phyloP scores from a whole-genome alignment of 2,329 filamentous ascomycete genomes.

The Plectosphaerella plurivora region DNA sequence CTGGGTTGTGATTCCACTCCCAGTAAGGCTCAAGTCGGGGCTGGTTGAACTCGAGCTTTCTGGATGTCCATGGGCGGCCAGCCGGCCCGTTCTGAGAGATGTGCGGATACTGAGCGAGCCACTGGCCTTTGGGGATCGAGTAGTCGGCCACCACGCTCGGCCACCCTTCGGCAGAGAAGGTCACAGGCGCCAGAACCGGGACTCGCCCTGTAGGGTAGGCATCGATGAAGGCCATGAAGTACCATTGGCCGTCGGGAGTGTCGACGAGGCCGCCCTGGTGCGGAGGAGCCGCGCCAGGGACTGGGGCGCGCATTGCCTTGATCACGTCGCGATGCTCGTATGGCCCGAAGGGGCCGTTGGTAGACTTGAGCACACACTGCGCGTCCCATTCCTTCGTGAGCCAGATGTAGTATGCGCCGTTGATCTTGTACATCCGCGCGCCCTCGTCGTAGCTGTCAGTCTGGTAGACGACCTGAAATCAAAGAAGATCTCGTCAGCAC shows the following conservation, averaged over 20 bases:
- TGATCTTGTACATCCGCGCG: slow-evolving; percentile 49
- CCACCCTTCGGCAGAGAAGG: slow-evolving; percentile 40
- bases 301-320: slow-evolving; percentile 30
- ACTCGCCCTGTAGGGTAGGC: slow-evolving; percentile 49
- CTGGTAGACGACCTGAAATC: background rate
- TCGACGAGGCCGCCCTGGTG: slow-evolving; percentile 54
- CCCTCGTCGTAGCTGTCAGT: slow-evolving; percentile 35
- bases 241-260: slow-evolving; percentile 47
- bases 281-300: slow-evolving; percentile 36
- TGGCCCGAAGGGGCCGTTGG: slow-evolving; percentile 42
- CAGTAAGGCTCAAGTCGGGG: slow-evolving; percentile 12
- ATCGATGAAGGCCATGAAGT: slow-evolving; percentile 51
- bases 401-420: slow-evolving; percentile 51
- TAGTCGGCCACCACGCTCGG: slow-evolving; percentile 35
- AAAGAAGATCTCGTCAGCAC: too few relatives aligned
- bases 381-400: slow-evolving; percentile 36
- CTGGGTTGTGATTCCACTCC: slow-evolving; percentile 59
- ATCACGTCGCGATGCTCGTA: slow-evolving; percentile 40
- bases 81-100: background rate
- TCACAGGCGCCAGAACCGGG: slow-evolving; percentile 49
- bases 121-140: background rate
- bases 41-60: background rate
- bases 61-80: background rate
- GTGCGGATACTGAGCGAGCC: background rate
- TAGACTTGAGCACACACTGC: slow-evolving; percentile 42